Percentiles rank a stretch among this genome's conserved stretches.
Conservation (phyloP, 768 basidiomycete genomes). For the Amanita thiersii region DNA sequence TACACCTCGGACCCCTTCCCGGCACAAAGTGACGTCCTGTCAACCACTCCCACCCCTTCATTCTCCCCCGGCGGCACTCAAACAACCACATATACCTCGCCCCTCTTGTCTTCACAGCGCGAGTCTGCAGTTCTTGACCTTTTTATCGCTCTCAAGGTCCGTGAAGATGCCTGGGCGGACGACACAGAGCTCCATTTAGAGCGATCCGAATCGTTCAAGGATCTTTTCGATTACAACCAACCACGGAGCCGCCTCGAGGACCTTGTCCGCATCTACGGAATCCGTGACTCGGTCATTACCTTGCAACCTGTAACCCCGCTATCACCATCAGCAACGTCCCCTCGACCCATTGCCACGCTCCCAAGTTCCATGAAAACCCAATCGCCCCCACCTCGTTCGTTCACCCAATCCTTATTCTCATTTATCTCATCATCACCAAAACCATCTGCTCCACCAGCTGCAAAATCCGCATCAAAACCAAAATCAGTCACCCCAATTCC, state of each 20-base stretch:
- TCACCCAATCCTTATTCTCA: slow-evolving; percentile 9
- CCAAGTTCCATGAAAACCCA: slow-evolving; percentile 4
- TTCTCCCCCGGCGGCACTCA: slow-evolving; percentile 15
- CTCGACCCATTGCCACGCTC: slow-evolving; percentile 2
- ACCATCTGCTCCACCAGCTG: slow-evolving; percentile 1
- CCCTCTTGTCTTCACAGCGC: slow-evolving; percentile 48
- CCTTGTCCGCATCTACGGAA: slow-evolving; percentile 42
- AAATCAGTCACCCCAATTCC: slow-evolving; percentile 21
- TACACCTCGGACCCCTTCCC: slow-evolving; percentile 82
- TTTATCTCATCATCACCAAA: slow-evolving; percentile 7
- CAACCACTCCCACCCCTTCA: slow-evolving; percentile 13
- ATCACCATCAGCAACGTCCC: slow-evolving; percentile 1
- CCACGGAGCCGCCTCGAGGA: slow-evolving; percentile 74
- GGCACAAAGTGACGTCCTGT: slow-evolving; percentile 15
- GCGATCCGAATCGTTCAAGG: slow-evolving; percentile 68
- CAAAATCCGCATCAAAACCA: slow-evolving; percentile 9
- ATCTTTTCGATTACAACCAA: slow-evolving; percentile 71
- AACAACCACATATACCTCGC: slow-evolving; percentile 13
- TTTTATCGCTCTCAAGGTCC: slow-evolving; percentile 74
- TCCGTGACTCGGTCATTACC: slow-evolving; percentile 31
- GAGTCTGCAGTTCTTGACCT: slow-evolving; percentile 71
- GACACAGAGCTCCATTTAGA: slow-evolving; percentile 70
- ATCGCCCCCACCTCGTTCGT: slow-evolving; percentile 1
- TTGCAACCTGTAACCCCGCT: slow-evolving; percentile 10
- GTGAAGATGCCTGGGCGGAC: slow-evolving; percentile 72